Percentiles rank a stretch among this genome's conserved stretches.
These are phyloP conservation scores for Dendryphion nanum DNA, from an alignment of 2,329 filamentous ascomycete species.

Conservation along the genomic window DNA sequence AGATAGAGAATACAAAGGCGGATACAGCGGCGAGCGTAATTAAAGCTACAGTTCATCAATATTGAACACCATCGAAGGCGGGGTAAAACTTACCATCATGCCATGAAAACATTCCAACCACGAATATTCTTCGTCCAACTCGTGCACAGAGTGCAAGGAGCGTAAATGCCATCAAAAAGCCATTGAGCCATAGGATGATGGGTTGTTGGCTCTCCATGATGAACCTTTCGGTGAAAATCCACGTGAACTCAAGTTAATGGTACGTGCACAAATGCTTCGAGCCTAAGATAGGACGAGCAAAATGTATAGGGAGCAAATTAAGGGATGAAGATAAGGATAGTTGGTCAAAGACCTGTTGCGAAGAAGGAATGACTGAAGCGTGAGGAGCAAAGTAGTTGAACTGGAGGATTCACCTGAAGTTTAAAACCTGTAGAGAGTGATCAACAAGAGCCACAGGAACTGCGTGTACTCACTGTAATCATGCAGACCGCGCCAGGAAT, in stretches of 20 bases:
- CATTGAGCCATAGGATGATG: slow-evolving; percentile 23
- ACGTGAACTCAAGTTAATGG: slow-evolving; percentile 7
- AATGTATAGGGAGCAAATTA: too few species aligned
- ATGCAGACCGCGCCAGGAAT: slow-evolving; percentile 7
- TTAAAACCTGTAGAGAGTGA: too few species aligned
- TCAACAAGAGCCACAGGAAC: too few species aligned
- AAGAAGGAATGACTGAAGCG: too few species aligned
- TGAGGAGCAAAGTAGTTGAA: too few species aligned
- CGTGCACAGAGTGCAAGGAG: slow-evolving; percentile 20
- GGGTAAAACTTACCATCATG: slow-evolving; percentile 22
- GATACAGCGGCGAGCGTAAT: slow-evolving; percentile 21
- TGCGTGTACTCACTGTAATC: too few species aligned
- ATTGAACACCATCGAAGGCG: neutral
- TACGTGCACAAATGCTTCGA: too few species aligned
- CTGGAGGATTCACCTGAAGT: too few species aligned
- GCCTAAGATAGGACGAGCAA: too few species aligned
- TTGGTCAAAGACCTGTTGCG: too few species aligned
- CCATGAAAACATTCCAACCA: slow-evolving; percentile 22
- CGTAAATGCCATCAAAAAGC: slow-evolving; percentile 22
- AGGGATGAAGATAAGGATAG: too few species aligned
- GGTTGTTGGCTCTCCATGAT: slow-evolving; percentile 12
- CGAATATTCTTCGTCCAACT: slow-evolving; percentile 18
- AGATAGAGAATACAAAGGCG: slow-evolving; percentile 21
- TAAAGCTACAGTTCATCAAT: slow-evolving; percentile 16
- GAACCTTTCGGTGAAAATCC: neutral